Evolutionary conservation across 176 grass and related monocot genomes (phyloP), one percentile per base, ranked within the genome.

Genomic region (Triticum monococcum): DNA sequence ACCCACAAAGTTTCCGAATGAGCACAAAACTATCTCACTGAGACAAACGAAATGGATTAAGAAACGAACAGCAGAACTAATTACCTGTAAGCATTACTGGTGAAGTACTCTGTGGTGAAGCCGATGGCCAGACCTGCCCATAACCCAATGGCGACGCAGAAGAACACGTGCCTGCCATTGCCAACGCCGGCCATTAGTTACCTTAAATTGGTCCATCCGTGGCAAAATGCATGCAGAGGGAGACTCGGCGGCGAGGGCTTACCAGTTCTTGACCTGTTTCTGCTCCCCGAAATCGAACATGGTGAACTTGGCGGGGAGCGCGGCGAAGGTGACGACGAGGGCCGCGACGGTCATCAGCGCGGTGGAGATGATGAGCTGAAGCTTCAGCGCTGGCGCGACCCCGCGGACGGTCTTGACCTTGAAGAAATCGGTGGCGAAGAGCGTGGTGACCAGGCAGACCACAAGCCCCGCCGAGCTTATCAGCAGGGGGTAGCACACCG

Each of bases 191-290:
- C 54, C 18, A 59, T 59, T 59, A 9, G 54, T 22, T 20, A 20
- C 54, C 54, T 59, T 59, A 59, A 59, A 1, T 22, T 59, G 18
- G 22, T 54, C 50, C 50, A 54, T 18, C 50, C 18, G 50, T 22
- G 54, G 54, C 54, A 22, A 59, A 59, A 59, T 9, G 18, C 7
- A 59, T 59, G 54, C 18, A 57, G 0, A 8, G 18, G 2, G 54
- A 59, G 18, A 59, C 18, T 59, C 54, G 54, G 6, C 20, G 54
- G 54, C 54, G 54, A 59, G 54, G 54, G 54, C 18, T 59, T 59
- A 59, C 92, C 93, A 92, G 84, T 90, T 95, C 83, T 88, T 95
- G 38, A 92, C 93, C 25, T 54, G 72, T 79, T 95, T 92, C 22
- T 52, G 74, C 73, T 80, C 78, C 61, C 85, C 86, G 26, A 95